Evolutionary conservation across 2,329 filamentous ascomycete genomes (phyloP), one percentile per base, ranked within the genome.

Genomic region (Dactylellina parvicollis): DNA sequence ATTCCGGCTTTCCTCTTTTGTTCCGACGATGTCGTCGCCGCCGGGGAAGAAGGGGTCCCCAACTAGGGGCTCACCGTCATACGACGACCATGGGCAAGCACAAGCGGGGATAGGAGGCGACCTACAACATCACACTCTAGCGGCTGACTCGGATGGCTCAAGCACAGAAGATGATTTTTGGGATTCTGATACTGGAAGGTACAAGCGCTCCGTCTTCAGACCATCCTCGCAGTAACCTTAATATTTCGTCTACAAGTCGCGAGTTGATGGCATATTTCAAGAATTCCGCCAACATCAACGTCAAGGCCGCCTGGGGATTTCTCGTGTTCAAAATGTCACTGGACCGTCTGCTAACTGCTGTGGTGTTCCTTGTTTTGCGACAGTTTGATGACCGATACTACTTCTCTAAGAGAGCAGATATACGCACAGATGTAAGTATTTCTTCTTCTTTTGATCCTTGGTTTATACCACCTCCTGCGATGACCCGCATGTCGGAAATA

Each of bases 301-400:
- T n/a, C n/a, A n/a, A n/a, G 24, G 8, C 30, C 9, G 16, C 16
- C n/a, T 16, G 10, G 10, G 44, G 28, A 7, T 26, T 20, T 26
- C 47, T 3, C 4, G 12, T 38, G 10, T 38, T 55, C n/a, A n/a
- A n/a, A n/a, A n/a, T n/a, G n/a, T n/a, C n/a, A n/a, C n/a, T n/a
- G n/a, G n/a, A n/a, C n/a, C n/a, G n/a, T n/a, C 38, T 14, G 38
- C 69, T 73, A 56, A 66, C 47, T 16, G 5, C 40, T 28, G 14
- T 55, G 24, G 42, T 47, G 26, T 47, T 16, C 28, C 22, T 26
- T 18, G 12, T 50, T 16, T 28, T 42, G 20, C 38, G 69, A 47
- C 30, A 74, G 70, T 42, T 74, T 74, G 16, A 74, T 74, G 64
- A 74, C 70, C 9, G 70, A 74, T 59, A 74, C 70, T 8, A 74